These are phyloP conservation scores for Rhizopus sp. DNA, from an alignment of 371 early-diverging fungal genomes.

Conservation along the genomic window DNA sequence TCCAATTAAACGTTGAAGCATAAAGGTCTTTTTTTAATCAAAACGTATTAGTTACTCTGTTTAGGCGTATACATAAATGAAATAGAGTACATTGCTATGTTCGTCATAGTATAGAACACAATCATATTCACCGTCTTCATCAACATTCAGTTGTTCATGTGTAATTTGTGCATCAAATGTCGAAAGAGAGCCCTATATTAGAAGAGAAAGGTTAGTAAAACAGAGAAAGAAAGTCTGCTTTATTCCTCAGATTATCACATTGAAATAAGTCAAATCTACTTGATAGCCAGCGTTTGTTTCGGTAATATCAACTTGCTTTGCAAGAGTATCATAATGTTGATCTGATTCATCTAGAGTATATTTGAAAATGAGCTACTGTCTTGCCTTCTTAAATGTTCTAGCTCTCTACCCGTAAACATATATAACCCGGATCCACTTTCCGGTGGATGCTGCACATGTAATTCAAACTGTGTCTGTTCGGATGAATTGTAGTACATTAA, in stretches of 20 bases:
- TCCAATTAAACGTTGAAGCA: conserved; percentile 2
- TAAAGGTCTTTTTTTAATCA: background rate
- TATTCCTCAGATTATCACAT: background rate
- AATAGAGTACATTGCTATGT: background rate
- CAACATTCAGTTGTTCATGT: background rate
- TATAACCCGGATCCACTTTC: too few relatives aligned
- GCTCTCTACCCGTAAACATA: too few relatives aligned
- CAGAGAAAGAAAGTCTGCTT: background rate
- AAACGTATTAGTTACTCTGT: too few relatives aligned
- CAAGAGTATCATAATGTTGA: background rate
- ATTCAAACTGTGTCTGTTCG: too few relatives aligned
- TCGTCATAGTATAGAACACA: background rate
- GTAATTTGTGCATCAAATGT: background rate
- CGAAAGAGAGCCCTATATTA: background rate
- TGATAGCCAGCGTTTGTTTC: background rate
- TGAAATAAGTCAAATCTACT: background rate
- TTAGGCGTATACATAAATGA: background rate
- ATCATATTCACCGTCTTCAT: conserved; percentile 1
- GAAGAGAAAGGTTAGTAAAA: too few relatives aligned
- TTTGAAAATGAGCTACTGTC: too few relatives aligned
- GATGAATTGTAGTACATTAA: too few relatives aligned
- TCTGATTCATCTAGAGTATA: conserved; percentile 1
- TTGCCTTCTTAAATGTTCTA: too few relatives aligned
- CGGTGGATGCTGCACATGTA: too few relatives aligned
- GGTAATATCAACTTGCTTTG: background rate